phyloP scores from a whole-genome alignment of 805 yeast species.

The Ogataea parapolymorpha region DNA sequence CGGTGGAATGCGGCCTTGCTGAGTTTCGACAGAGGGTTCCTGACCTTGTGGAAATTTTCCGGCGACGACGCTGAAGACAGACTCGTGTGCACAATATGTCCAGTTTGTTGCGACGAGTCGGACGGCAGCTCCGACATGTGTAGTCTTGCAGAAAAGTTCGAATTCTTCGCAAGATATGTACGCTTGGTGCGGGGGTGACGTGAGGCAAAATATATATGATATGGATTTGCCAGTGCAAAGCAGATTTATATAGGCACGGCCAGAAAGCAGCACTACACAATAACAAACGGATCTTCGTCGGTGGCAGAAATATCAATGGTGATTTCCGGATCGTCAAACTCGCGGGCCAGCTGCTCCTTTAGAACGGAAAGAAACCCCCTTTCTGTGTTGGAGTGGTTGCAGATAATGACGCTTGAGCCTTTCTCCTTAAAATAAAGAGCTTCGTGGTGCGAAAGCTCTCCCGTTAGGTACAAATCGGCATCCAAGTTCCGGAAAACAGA shows the following conservation, averaged over 20 bases:
- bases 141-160: background rate
- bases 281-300: conserved; percentile 45
- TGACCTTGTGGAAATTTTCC: conserved; percentile 2
- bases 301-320: conserved; percentile 45
- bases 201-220: background rate
- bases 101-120: background rate
- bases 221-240: no score
- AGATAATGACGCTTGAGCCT: conserved; percentile 69
- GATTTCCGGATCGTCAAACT: conserved; percentile 37
- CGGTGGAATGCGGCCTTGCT: conserved; percentile 1
- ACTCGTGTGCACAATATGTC: background rate
- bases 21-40: conserved; percentile 1
- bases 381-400: conserved; percentile 93
- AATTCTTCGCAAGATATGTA: background rate
- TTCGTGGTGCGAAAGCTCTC: conserved; percentile 95
- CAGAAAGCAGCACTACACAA: background rate
- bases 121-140: conserved; percentile 6
- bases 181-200: background rate
- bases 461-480: conserved; percentile 79
- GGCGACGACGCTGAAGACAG: background rate
- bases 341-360: conserved; percentile 45
- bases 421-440: conserved; percentile 65
- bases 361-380: conserved; percentile 69
- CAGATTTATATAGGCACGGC: background rate
- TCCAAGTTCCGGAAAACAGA: conserved; percentile 59